phyloP scores from a whole-genome alignment of 2,329 filamentous ascomycete genomes.

The Colletotrichum sp. region DNA sequence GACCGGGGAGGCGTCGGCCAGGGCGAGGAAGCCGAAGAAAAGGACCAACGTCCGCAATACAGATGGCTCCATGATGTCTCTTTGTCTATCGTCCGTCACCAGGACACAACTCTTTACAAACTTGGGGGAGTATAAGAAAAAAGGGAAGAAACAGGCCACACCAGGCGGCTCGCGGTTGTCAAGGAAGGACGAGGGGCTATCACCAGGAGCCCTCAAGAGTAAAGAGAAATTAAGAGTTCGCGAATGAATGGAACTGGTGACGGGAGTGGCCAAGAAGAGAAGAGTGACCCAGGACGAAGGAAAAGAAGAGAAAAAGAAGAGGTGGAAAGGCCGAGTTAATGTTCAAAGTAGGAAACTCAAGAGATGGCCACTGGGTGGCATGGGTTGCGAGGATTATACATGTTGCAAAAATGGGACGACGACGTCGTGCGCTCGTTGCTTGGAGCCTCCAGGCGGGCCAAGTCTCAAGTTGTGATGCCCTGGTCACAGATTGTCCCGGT shows the following conservation, averaged over 20 bases:
- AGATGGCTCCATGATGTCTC: slow-evolving; percentile 12
- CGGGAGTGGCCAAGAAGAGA: slow-evolving; percentile 5
- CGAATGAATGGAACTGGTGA: slow-evolving; percentile 7
- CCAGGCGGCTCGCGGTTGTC: slow-evolving; percentile 11
- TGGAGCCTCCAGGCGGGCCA: slow-evolving; percentile 15
- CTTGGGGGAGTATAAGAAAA: neutral
- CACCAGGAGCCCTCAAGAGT: slow-evolving; percentile 14
- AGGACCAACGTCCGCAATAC: slow-evolving; percentile 13
- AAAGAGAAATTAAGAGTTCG: neutral
- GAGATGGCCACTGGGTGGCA: neutral
- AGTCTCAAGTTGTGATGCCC: slow-evolving; percentile 22
- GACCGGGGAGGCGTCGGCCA: slow-evolving; percentile 27
- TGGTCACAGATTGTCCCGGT: slow-evolving; percentile 18
- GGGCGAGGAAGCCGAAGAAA: slow-evolving; percentile 22
- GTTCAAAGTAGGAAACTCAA: slow-evolving; percentile 12
- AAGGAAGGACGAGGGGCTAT: slow-evolving; percentile 17
- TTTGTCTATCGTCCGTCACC: slow-evolving; percentile 9
- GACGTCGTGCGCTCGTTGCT: slow-evolving; percentile 17
- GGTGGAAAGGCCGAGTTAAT: slow-evolving; percentile 2
- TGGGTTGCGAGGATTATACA: slow-evolving; percentile 14
- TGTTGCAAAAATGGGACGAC: slow-evolving; percentile 22
- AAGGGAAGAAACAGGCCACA: slow-evolving; percentile 12
- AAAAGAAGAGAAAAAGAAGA: neutral
- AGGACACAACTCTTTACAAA: neutral
- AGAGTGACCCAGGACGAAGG: neutral